phyloP scores from a whole-genome alignment of 23 red algal species.

The Cyanidiococcus yangmingshanensis region DNA sequence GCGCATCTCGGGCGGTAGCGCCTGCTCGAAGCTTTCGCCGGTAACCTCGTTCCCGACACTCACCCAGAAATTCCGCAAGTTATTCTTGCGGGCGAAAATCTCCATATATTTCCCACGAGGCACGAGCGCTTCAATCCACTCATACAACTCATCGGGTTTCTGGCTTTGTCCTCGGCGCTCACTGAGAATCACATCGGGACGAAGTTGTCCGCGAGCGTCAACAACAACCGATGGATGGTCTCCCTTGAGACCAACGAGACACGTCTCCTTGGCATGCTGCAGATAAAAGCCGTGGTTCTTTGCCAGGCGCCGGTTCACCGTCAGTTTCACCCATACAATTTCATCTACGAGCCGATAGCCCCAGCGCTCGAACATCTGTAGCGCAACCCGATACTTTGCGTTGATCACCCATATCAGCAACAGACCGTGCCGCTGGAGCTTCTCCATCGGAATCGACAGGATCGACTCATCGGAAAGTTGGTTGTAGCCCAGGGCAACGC shows the following conservation, averaged over 20 bases:
- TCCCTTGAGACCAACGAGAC: conserved; percentile 26
- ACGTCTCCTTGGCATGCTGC: conserved; percentile 35
- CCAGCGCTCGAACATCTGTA: conserved; percentile 35
- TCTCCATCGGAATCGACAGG: conserved; percentile 14
- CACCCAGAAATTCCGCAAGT: conserved; percentile 29
- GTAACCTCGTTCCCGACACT: conserved; percentile 30
- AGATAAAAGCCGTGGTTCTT: conserved; percentile 39
- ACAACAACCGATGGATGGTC: neutral
- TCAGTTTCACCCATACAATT: conserved; percentile 34
- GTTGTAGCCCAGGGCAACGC: conserved; percentile 31
- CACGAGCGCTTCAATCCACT: conserved; percentile 22
- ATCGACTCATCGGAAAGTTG: conserved; percentile 28
- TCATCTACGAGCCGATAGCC: conserved; percentile 34
- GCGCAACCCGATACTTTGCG: conserved; percentile 22
- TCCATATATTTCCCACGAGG: conserved; percentile 27
- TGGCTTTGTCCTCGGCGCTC: conserved; percentile 34
- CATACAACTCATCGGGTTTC: conserved; percentile 35
- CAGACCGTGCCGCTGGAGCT: conserved; percentile 20
- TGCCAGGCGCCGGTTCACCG: conserved; percentile 27
- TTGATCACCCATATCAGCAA: conserved; percentile 36
- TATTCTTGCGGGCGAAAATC: conserved; percentile 36
- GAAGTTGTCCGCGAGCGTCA: neutral
- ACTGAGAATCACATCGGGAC: conserved; percentile 23
- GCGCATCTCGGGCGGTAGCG: conserved; percentile 4
- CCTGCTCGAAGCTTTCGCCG: conserved; percentile 25